Evolutionary conservation across 2,329 filamentous ascomycete genomes (phyloP).

Genomic region (Alternaria sp.): DNA sequence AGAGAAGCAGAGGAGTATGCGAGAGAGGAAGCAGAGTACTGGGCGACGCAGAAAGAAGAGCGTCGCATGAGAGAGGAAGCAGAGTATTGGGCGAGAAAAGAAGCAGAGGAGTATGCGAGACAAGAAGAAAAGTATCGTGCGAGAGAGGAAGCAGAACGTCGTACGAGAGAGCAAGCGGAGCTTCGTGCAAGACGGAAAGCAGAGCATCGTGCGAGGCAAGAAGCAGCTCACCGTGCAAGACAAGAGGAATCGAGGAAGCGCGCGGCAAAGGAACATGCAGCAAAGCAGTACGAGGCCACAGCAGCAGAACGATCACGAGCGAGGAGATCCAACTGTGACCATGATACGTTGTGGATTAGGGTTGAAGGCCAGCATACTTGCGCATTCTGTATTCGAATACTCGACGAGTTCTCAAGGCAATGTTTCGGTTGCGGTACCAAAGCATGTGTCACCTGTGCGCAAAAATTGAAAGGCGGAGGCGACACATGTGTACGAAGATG

Average conservation of each 20-base stretch:
- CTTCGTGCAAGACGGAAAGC: neutral
- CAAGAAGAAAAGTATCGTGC: neutral
- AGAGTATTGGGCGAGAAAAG: neutral
- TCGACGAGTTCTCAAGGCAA: neutral
- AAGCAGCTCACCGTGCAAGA: neutral
- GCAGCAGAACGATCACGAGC: neutral
- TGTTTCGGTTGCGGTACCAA: neutral
- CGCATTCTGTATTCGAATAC: neutral
- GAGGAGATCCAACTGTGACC: neutral
- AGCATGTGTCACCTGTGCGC: neutral
- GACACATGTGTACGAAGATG: neutral
- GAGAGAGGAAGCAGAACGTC: neutral
- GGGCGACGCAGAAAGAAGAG: no score
- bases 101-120: neutral
- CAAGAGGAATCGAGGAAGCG: neutral
- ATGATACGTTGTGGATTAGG: neutral
- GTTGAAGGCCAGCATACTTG: neutral
- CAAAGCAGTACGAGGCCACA: neutral
- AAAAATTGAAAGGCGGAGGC: neutral
- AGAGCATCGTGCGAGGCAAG: neutral
- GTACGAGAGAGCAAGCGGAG: neutral
- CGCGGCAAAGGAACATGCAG: neutral
- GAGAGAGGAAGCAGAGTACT: neutral
- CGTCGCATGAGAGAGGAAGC: neutral
- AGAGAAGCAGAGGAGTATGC: neutral